Percentiles rank a stretch among this genome's conserved stretches.
phyloP scores from a whole-genome alignment of 1,284 basidiomycete species.

The Entoloma clypeatum region DNA sequence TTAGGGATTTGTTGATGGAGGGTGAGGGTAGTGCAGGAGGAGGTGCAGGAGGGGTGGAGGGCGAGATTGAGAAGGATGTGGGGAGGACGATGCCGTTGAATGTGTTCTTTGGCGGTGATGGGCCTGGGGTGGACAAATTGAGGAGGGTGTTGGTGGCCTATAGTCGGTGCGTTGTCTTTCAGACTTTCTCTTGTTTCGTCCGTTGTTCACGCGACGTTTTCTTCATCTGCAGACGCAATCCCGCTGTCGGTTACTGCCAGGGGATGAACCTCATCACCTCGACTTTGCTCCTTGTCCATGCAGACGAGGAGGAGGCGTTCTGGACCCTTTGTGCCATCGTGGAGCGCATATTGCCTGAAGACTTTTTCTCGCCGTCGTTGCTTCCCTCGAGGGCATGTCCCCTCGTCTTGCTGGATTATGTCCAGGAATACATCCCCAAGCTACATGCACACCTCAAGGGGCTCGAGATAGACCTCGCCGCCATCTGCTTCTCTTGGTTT shows the following conservation, averaged over 20 bases:
- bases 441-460: slow-evolving; percentile 72
- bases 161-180: slow-evolving; percentile 62
- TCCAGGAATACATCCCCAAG: slow-evolving; percentile 75
- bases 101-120: slow-evolving; percentile 94
- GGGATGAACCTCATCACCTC: slow-evolving; percentile 97
- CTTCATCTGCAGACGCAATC: slow-evolving; percentile 60
- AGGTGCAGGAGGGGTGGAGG: slow-evolving; percentile 54
- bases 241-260: slow-evolving; percentile 84
- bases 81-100: slow-evolving; percentile 93
- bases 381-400: slow-evolving; percentile 93
- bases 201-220: slow-evolving; percentile 7
- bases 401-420: slow-evolving; percentile 84
- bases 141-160: slow-evolving; percentile 88
- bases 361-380: slow-evolving; percentile 82
- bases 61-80: slow-evolving; percentile 96
- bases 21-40: too few species aligned
- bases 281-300: slow-evolving; percentile 88
- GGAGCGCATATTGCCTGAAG: slow-evolving; percentile 77
- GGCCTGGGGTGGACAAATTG: slow-evolving; percentile 89
- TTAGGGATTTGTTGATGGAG: slow-evolving; percentile 77
- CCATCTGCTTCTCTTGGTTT: slow-evolving; percentile 98
- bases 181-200: slow-evolving; percentile 3
- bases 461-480: slow-evolving; percentile 86
- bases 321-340: slow-evolving; percentile 92
- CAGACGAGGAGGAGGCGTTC: slow-evolving; percentile 95